A percentile compares a stretch with the other conserved stretches of the same genome.
These are phyloP conservation scores for Thraustotheca clavata DNA, from an alignment of 352 stramenopile species.

Conservation along the genomic window DNA sequence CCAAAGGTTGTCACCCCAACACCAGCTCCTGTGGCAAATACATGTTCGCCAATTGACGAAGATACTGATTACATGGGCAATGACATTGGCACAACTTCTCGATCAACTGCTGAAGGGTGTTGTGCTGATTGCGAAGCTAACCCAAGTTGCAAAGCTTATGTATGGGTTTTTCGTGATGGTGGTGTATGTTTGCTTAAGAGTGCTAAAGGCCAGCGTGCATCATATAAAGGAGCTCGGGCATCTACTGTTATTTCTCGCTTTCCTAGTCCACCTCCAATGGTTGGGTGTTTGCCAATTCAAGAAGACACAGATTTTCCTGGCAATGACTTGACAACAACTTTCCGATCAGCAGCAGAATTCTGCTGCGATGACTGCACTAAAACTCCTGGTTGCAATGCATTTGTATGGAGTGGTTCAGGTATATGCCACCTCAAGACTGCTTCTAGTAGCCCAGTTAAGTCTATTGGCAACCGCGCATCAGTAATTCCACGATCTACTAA, in stretches of 20 bases:
- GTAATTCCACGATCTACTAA: not conserved
- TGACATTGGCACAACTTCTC: slow-evolving; percentile 25
- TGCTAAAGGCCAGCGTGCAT: not conserved
- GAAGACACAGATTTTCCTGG: slow-evolving; percentile 14
- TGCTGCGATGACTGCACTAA: slow-evolving; percentile 6
- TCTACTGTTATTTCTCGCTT: not conserved
- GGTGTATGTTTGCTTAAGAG: slow-evolving; percentile 3
- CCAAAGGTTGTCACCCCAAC: not conserved
- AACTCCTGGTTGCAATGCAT: not conserved
- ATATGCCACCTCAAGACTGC: slow-evolving; percentile 9
- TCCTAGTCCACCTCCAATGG: not conserved
- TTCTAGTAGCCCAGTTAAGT: not conserved
- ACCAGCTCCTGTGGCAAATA: not conserved
- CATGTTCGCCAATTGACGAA: slow-evolving; percentile 17
- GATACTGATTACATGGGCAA: slow-evolving; percentile 29
- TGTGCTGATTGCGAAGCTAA: slow-evolving; percentile 27
- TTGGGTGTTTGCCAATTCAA: not conserved
- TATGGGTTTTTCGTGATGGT: not conserved
- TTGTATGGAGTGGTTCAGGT: slow-evolving; percentile 1
- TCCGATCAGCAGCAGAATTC: not conserved
- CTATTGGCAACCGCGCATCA: not conserved
- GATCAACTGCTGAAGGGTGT: slow-evolving; percentile 21
- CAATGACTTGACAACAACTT: slow-evolving; percentile 13
- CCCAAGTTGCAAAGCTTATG: slow-evolving; percentile 1
- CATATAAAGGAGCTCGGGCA: not conserved